These are phyloP conservation scores for Pseudoneurospora amorphoporcata DNA, from an alignment of 495 filamentous ascomycete genomes.

Conservation along the genomic window DNA sequence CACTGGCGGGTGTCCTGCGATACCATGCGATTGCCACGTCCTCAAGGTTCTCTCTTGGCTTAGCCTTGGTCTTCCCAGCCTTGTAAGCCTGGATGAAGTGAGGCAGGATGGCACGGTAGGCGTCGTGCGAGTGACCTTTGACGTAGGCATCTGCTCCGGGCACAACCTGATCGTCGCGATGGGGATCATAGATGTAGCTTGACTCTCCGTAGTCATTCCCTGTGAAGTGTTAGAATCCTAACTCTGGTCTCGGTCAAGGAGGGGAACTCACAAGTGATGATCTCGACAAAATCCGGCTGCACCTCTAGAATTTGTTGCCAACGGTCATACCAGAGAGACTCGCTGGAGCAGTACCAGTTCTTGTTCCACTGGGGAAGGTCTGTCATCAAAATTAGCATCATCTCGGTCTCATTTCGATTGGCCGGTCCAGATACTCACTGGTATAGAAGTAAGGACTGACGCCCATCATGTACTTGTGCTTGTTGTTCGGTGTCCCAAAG, in stretches of 20 bases:
- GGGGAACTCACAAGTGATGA: slow-evolving; percentile 31
- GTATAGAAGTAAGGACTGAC: slow-evolving; percentile 69
- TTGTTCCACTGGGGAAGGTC: slow-evolving; percentile 59
- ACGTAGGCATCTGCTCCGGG: slow-evolving; percentile 42
- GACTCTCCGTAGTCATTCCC: slow-evolving; percentile 77
- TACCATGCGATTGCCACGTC: slow-evolving; percentile 54
- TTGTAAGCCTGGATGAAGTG: slow-evolving; percentile 59
- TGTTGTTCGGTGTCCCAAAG: background rate
- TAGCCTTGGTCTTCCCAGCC: slow-evolving; percentile 31
- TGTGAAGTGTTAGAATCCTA: slow-evolving; percentile 15
- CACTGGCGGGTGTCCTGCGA: slow-evolving; percentile 34
- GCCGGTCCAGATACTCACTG: slow-evolving; percentile 17
- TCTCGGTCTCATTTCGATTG: background rate
- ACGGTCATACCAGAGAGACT: slow-evolving; percentile 62
- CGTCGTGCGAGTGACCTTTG: slow-evolving; percentile 25
- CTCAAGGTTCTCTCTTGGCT: slow-evolving; percentile 27
- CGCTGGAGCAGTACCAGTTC: slow-evolving; percentile 64
- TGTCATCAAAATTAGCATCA: slow-evolving; percentile 13
- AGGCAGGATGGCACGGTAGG: slow-evolving; percentile 42
- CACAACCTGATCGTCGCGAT: slow-evolving; percentile 36
- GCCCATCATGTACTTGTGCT: slow-evolving; percentile 60
- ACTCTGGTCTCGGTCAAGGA: background rate
- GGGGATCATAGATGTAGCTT: slow-evolving; percentile 58
- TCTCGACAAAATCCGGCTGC: slow-evolving; percentile 54
- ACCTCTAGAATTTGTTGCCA: slow-evolving; percentile 60